phyloP scores from a whole-genome alignment of 371 early-diverging fungal genomes.

The Coemansia sp. region DNA sequence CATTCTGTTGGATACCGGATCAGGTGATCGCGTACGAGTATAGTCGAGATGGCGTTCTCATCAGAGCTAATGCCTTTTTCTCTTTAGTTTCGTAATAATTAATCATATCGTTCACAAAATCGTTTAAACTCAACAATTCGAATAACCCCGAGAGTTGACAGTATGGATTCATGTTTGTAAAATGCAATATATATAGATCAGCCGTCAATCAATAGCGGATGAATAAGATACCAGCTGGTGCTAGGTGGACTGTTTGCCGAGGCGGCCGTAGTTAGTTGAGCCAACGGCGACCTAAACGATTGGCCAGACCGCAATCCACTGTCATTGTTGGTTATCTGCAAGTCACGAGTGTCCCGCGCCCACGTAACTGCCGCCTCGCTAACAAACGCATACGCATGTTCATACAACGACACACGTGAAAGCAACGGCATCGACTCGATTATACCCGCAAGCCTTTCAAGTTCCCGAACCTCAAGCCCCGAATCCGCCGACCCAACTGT shows the following conservation, averaged over 20 bases:
- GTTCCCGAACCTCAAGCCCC: background rate
- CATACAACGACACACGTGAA: background rate
- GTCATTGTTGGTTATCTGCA: background rate
- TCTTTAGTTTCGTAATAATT: too few relatives aligned
- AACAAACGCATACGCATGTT: background rate
- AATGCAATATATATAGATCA: background rate
- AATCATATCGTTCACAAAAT: too few relatives aligned
- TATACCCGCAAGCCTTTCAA: background rate
- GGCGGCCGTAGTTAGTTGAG: conserved; percentile 5
- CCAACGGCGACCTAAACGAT: background rate
- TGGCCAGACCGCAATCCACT: background rate
- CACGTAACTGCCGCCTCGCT: background rate
- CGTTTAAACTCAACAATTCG: too few relatives aligned
- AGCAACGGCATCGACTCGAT: background rate
- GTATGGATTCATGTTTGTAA: too few relatives aligned
- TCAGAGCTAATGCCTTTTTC: too few relatives aligned
- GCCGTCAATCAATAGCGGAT: conserved; percentile 5
- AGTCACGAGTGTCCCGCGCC: background rate
- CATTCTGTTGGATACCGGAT: too few relatives aligned
- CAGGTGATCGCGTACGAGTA: too few relatives aligned
- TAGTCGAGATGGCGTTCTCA: too few relatives aligned
- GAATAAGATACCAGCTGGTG: conserved; percentile 16
- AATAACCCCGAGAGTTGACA: too few relatives aligned
- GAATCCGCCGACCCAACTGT: background rate
- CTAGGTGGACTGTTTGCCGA: background rate